These are phyloP conservation scores for Colletotrichum trifolii DNA, from an alignment of 2,329 filamentous ascomycete genomes.

Conservation along the genomic window DNA sequence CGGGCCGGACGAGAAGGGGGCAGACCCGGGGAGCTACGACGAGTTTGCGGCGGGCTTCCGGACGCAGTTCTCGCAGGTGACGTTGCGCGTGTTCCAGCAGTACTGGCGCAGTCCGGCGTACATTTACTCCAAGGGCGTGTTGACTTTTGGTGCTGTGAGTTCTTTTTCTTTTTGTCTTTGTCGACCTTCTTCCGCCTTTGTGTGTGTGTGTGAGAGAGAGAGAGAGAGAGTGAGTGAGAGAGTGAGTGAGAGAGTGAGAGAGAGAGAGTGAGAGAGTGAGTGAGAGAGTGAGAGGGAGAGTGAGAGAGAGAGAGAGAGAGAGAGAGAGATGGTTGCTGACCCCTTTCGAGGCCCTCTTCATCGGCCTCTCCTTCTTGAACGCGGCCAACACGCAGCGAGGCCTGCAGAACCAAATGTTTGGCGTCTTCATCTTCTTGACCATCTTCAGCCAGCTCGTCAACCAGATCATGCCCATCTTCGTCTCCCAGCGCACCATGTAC, in stretches of 20 bases:
- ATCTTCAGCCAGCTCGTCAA: conserved; percentile 75
- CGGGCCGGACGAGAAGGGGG: neutral
- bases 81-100: conserved; percentile 49
- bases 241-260: neutral
- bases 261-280: neutral
- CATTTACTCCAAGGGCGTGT: conserved; percentile 65
- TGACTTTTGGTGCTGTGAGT: conserved; percentile 39
- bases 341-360: conserved; percentile 62
- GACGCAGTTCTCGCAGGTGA: conserved; percentile 47
- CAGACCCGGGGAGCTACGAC: conserved; percentile 42
- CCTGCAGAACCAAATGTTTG: conserved; percentile 78
- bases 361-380: conserved; percentile 76
- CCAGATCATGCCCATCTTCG: conserved; percentile 78
- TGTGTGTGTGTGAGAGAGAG: no score
- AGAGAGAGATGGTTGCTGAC: neutral
- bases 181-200: neutral
- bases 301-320: neutral
- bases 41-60: conserved; percentile 46
- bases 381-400: conserved; percentile 70
- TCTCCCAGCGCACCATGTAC: conserved; percentile 75
- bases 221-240: no score
- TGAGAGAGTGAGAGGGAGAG: no score
- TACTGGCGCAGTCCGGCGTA: conserved; percentile 63
- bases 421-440: conserved; percentile 76
- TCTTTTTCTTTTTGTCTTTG: neutral